Evolutionary conservation across 768 basidiomycete genomes (phyloP).

Genomic region (Termitomyces bulborhizus): DNA sequence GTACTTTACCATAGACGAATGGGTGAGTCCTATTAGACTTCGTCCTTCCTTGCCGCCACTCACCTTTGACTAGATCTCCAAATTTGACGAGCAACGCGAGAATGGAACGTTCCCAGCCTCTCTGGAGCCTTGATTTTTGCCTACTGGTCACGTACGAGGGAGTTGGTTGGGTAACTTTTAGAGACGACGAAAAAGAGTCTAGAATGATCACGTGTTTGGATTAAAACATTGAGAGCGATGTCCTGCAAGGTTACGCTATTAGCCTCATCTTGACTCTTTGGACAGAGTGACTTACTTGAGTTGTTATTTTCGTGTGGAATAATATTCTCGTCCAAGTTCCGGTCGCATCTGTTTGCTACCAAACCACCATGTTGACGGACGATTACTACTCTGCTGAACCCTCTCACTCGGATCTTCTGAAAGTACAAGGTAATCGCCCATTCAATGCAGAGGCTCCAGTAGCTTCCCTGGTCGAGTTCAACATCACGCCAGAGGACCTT

Average conservation of each 20-base stretch:
- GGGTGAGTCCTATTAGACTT: conserved; percentile 45
- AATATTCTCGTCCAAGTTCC: conserved; percentile 7
- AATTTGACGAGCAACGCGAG: conserved; percentile 96
- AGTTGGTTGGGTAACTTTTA: neutral
- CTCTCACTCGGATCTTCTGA: conserved; percentile 38
- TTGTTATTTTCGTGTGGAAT: neutral
- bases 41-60: conserved; percentile 9
- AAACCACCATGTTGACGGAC: conserved; percentile 39
- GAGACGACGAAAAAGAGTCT: conserved; percentile 5
- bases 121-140: conserved; percentile 49
- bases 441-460: conserved; percentile 68
- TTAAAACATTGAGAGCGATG: neutral
- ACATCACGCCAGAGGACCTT: conserved; percentile 56
- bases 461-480: conserved; percentile 49
- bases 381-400: conserved; percentile 45
- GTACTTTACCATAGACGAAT: conserved; percentile 60
- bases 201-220: conserved; percentile 13
- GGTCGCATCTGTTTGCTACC: conserved; percentile 4
- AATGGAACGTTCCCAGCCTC: conserved; percentile 89
- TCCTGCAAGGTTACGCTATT: neutral
- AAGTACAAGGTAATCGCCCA: conserved; percentile 41
- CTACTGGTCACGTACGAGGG: neutral
- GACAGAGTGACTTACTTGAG: neutral
- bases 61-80: conserved; percentile 50
- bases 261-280: no score